These are phyloP conservation scores for Penicillium bialowiezense DNA, from an alignment of 495 filamentous ascomycete species.

Conservation along the genomic window DNA sequence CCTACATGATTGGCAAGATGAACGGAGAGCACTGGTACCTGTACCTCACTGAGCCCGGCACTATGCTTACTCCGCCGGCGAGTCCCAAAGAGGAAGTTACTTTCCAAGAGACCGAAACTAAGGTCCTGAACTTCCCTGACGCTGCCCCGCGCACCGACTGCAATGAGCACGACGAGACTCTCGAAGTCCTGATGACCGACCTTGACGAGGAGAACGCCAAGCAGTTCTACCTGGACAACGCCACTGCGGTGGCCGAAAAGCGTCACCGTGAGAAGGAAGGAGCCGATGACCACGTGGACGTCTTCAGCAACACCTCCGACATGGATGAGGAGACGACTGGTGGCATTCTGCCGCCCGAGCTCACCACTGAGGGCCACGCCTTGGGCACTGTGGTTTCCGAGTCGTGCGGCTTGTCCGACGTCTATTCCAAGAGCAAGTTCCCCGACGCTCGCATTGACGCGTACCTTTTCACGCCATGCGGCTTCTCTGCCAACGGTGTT, in stretches of 20 bases:
- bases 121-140: constrained; percentile 54
- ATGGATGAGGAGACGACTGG: constrained; percentile 55
- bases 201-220: constrained; percentile 88
- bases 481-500: constrained; percentile 97
- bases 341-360: constrained; percentile 62
- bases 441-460: constrained; percentile 94
- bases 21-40: constrained; percentile 99
- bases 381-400: constrained; percentile 93
- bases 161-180: constrained; percentile 74
- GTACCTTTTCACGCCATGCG: constrained; percentile 95
- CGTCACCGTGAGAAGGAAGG: constrained; percentile 56
- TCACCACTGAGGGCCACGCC: constrained; percentile 90
- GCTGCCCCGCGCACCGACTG: constrained; percentile 32
- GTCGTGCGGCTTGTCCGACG: constrained; percentile 79
- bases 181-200: constrained; percentile 98
- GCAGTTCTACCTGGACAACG: constrained; percentile 94
- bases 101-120: constrained; percentile 62
- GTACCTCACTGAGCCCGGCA: constrained; percentile 87
- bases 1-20: constrained; percentile 99
- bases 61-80: constrained; percentile 75
- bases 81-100: constrained; percentile 59
- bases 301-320: constrained; percentile 76
- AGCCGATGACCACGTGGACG: constrained; percentile 62
- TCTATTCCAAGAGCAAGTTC: constrained; percentile 83
- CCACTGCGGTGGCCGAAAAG: constrained; percentile 83